Evolutionary conservation across 2,329 filamentous ascomycete species (phyloP), one percentile per base, ranked within the genome.

Genomic region (Biscogniauxia marginata): DNA sequence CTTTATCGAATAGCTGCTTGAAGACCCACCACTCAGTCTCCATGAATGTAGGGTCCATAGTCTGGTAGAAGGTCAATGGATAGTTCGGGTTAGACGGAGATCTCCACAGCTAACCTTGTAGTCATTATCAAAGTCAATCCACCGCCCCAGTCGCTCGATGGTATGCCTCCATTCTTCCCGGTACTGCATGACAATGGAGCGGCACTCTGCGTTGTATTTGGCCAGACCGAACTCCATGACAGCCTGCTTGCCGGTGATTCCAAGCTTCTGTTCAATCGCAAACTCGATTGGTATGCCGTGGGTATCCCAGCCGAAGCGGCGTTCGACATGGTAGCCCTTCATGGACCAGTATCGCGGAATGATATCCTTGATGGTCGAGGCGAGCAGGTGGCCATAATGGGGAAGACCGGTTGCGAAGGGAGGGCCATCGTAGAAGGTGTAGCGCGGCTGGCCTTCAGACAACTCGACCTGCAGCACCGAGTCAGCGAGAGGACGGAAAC

Each of bases 51-150:
- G 88, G 82, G 72, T 98, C 89, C 91, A 97, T 96, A 34, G 91
- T 96, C 88, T 89, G 67, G 45, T 24, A 9, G 13, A 46, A 24
- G 39, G 47, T 63, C 13, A 62, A 56, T 44, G 39, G 24, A 22
- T 18, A 18, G 67, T 63, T 56, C 49, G 22, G 39, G 7, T 49
- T n/a, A 20, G 9, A 9, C 21, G 20, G 16, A 7, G 6, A 9
- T 34, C 30, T 50, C 56, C 2, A n/a, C 25, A 47, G 50, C 71
- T 62, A 68, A 86, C 86, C 85, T 96, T 96, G 80, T 96, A 97
- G 73, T 97, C 91, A 67, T 96, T 95, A 74, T 98, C 93, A 66
- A 98, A 97, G 75, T 97, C 93, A 67, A 97, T 95, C 93, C 93
- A 98, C 56, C 93, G 88, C 55, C 93, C 93, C 44, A 98, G 77